These are phyloP conservation scores for Grosmannia huntii DNA, from an alignment of 2,329 filamentous ascomycete genomes.

Conservation along the genomic window DNA sequence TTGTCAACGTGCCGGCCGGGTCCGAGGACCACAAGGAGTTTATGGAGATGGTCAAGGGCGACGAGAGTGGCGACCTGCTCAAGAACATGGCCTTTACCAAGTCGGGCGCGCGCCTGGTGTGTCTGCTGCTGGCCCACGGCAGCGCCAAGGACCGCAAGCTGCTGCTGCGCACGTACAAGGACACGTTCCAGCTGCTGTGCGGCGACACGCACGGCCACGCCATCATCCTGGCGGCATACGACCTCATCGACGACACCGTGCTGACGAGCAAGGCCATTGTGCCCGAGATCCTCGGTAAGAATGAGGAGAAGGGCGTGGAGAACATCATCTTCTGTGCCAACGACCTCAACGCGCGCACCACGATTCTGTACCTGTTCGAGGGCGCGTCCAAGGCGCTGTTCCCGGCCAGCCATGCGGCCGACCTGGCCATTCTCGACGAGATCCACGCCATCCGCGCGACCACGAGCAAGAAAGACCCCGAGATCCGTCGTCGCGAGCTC, in stretches of 20 bases:
- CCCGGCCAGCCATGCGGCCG: conserved; percentile 47
- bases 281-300: conserved; percentile 69
- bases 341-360: conserved; percentile 49
- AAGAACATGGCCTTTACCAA: conserved; percentile 96
- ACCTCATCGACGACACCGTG: conserved; percentile 90
- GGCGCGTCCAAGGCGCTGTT: conserved; percentile 49
- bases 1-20: conserved; percentile 62
- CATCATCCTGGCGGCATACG: conserved; percentile 73
- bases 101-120: conserved; percentile 72
- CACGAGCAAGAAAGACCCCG: conserved; percentile 87
- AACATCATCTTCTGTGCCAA: conserved; percentile 53
- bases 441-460: conserved; percentile 65
- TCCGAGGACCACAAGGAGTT: conserved; percentile 79
- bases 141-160: conserved; percentile 86
- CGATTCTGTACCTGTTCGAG: conserved; percentile 74
- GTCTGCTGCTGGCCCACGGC: conserved; percentile 69
- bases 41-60: conserved; percentile 78
- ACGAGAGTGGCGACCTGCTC: conserved; percentile 77
- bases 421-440: conserved; percentile 61
- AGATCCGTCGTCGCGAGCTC: conserved; percentile 62
- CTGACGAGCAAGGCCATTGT: conserved; percentile 77
- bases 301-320: conserved; percentile 46
- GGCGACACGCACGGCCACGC: conserved; percentile 66
- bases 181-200: conserved; percentile 75
- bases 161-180: conserved; percentile 76